Conservation (phyloP, 306 rosid genomes). For the Acmispon strigosus region DNA sequence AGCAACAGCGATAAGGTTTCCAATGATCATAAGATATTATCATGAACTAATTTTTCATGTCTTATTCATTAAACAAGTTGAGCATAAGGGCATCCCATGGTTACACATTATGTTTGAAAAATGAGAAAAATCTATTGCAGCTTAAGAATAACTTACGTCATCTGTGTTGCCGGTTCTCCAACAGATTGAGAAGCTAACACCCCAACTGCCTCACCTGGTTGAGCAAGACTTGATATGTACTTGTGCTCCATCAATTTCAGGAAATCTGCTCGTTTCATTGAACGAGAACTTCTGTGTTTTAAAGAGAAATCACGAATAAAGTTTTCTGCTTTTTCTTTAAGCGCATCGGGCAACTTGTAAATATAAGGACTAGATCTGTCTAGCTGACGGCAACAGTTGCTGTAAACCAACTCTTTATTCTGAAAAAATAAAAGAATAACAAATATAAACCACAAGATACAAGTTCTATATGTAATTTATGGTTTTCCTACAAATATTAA, state of each 20-base stretch:
- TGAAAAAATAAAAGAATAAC: conserved; percentile 32
- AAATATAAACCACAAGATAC: conserved; percentile 12
- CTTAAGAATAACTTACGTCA: conserved; percentile 58
- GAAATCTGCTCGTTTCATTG: conserved; percentile 36
- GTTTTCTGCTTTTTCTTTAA: conserved; percentile 46
- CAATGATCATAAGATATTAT: neutral
- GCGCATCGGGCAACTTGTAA: conserved; percentile 61
- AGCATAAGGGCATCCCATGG: neutral
- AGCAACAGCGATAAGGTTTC: no score
- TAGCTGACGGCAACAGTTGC: conserved; percentile 48
- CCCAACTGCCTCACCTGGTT: conserved; percentile 97
- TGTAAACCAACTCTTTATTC: conserved; percentile 66
- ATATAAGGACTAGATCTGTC: conserved; percentile 57
- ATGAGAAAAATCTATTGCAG: neutral
- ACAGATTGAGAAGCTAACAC: conserved; percentile 93
- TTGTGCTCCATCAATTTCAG: conserved; percentile 86
- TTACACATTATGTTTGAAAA: neutral
- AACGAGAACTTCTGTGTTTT: conserved; percentile 27
- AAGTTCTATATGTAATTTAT: conserved; percentile 6
- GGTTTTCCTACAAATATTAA: conserved; percentile 4
- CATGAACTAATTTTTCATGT: neutral
- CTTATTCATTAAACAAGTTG: neutral
- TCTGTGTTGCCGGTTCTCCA: conserved; percentile 96
- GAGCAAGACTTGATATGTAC: conserved; percentile 78
- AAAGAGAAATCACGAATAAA: conserved; percentile 28